A percentile compares a stretch with the other conserved stretches of the same genome.
Evolutionary conservation across 108 stramenopile species (phyloP).

Genomic region (Cyclostephanos tholiformis): DNA sequence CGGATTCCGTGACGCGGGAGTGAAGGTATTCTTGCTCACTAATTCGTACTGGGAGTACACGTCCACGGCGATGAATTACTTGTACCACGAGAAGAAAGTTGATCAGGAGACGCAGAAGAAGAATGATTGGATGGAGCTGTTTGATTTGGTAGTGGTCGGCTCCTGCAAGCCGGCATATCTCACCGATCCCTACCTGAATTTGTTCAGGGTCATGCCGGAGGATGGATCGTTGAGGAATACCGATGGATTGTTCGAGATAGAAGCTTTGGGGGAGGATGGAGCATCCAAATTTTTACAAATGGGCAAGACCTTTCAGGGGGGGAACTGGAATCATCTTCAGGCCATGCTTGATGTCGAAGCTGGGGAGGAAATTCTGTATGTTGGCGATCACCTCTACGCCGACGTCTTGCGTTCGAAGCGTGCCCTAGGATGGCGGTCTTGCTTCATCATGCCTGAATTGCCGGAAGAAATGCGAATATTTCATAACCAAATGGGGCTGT

Average conservation of each 20-base stretch:
- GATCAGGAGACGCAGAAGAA: constrained; percentile 67
- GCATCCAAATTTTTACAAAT: constrained; percentile 76
- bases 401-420: constrained; percentile 92
- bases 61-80: constrained; percentile 92
- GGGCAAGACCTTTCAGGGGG: constrained; percentile 93
- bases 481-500: constrained; percentile 45
- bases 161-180: constrained; percentile 90
- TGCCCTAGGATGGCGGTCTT: constrained; percentile 95
- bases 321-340: constrained; percentile 93
- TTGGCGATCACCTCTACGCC: constrained; percentile 96
- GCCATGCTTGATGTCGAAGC: constrained; percentile 86
- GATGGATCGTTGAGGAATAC: constrained; percentile 85
- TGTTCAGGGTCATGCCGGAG: constrained; percentile 84
- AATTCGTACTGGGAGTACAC: constrained; percentile 97
- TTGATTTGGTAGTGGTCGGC: constrained; percentile 93
- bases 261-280: constrained; percentile 72
- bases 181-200: constrained; percentile 84
- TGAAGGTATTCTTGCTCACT: constrained; percentile 93
- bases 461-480: constrained; percentile 83
- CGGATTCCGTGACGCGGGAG: constrained; percentile 68
- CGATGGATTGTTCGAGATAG: constrained; percentile 91
- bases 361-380: constrained; percentile 95
- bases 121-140: constrained; percentile 93
- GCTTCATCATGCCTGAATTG: constrained; percentile 90
- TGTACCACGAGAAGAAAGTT: constrained; percentile 59